Evolutionary conservation across 1,139 yeast species (phyloP).

Genomic region (Pichia norvegensis): DNA sequence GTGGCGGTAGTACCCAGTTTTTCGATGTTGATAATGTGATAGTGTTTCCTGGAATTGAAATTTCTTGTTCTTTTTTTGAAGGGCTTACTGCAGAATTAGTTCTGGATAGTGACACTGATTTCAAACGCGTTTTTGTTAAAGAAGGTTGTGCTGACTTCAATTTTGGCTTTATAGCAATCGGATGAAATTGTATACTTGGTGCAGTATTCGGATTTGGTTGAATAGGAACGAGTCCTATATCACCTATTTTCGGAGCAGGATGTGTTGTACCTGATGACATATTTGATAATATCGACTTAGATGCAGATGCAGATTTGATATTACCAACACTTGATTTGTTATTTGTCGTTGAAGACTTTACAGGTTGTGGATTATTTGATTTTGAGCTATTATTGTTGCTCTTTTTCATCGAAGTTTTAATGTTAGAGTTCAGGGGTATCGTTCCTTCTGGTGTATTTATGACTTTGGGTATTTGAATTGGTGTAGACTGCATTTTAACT

Average conservation of each 20-base stretch:
- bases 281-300: neutral
- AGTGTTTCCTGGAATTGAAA: neutral
- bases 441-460: constrained; percentile 11
- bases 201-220: constrained; percentile 9
- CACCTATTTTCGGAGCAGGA: neutral
- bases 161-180: constrained; percentile 28
- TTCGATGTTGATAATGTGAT: constrained; percentile 36
- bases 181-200: constrained; percentile 18
- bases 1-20: constrained; percentile 58
- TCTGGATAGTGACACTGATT: constrained; percentile 5
- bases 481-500: neutral
- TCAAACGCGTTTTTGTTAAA: constrained; percentile 11
- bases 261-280: neutral
- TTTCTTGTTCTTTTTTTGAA: neutral
- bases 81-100: constrained; percentile 4
- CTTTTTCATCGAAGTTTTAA: neutral
- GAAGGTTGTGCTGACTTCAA: constrained; percentile 20
- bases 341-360: neutral
- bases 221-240: constrained; percentile 46
- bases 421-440: constrained; percentile 2
- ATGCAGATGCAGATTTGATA: neutral
- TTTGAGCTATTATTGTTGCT: neutral
- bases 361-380: neutral
- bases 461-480: constrained; percentile 5
- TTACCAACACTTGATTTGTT: neutral